Base-by-base conservation (phyloP, 192 early-diverging fungal genomes). In the Lunasporangiospora selenospora region DNA sequence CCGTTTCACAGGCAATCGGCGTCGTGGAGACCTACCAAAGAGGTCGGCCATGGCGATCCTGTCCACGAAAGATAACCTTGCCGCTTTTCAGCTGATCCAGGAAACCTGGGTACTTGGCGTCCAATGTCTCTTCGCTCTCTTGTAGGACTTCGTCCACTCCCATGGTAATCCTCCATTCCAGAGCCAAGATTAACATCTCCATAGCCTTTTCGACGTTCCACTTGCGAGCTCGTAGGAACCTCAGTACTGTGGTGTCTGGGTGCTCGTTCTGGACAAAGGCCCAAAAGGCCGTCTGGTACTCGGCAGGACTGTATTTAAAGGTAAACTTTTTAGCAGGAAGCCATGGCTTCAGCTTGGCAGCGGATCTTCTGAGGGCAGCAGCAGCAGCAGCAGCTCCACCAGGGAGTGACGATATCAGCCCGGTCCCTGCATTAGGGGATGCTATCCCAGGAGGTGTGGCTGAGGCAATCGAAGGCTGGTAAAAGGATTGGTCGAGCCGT, bases 161-260 rank as follows among this genome's bases (percentile, higher is more conserved):
- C 47, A 67, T 60, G 30, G 83, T 80, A 19, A 86, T 60, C 24
- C 94, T 79, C 94, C 94, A 96, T 39, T 83, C 75, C 49, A 95
- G 65, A 11, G 86, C 80, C 24, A 81, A 58, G 19, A 88, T 58
- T 18, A 89, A 43, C 93, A 94, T 94, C n/a, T 69, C 78, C 32
- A 88, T 77, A 0, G 92, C 92, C 51, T 86, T 87, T 46, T 88
- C 80, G 7, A 92, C 80, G 47, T 93, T 84, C 92, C 93, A 96
- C 59, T 94, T 95, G 51, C 94, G 82, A 24, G 94, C 94, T 24
- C 93, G 83, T 44, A 96, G 63, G 76, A 92, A 95, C 12, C 94
- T 82, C 39, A 93, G 80, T 54, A 91, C 44, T 8, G 91, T 69
- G 0, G 85, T 80, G 63, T 94, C 92, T 11, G 88, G 89, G 45